phyloP scores from a whole-genome alignment of 306 rosid genomes.

The Corylus americana region DNA sequence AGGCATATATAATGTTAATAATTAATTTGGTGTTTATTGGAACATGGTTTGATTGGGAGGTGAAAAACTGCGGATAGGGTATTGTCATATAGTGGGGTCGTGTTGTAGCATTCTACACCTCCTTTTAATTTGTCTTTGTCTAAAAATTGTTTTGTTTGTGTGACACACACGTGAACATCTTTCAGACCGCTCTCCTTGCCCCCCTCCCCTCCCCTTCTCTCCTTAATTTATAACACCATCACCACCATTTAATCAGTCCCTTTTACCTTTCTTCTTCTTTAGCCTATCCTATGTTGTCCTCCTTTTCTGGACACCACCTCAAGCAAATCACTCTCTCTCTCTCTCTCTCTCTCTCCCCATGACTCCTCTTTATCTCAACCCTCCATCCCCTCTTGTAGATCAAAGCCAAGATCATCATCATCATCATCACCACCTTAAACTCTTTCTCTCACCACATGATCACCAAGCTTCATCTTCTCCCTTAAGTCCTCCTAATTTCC shows the following conservation, averaged over 20 bases:
- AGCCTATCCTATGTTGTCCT: constrained; percentile 40
- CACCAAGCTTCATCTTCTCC: constrained; percentile 40
- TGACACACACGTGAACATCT: constrained; percentile 61
- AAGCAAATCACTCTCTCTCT: constrained; percentile 3
- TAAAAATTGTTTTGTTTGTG: constrained; percentile 31
- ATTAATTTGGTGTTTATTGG: background rate
- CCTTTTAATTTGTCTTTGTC: constrained; percentile 54
- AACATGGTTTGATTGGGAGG: constrained; percentile 6
- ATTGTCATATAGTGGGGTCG: constrained; percentile 34
- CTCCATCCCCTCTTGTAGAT: constrained; percentile 37
- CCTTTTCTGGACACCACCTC: constrained; percentile 24
- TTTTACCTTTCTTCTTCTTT: constrained; percentile 19
- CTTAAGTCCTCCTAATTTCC: constrained; percentile 28
- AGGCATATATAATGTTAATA: no score
- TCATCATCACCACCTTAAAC: background rate
- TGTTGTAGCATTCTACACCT: constrained; percentile 53
- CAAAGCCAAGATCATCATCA: constrained; percentile 37
- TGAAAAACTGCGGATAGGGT: constrained; percentile 39
- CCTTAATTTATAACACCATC: constrained; percentile 26
- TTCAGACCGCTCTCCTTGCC: constrained; percentile 29
- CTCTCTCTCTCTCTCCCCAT: constrained; percentile 33
- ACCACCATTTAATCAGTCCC: constrained; percentile 30
- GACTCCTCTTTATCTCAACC: constrained; percentile 55
- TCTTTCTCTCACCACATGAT: constrained; percentile 32
- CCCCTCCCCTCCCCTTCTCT: constrained; percentile 14